These are phyloP conservation scores for Elaeis oleifera DNA, from an alignment of 202 grass and related monocot genomes.

Conservation along the genomic window DNA sequence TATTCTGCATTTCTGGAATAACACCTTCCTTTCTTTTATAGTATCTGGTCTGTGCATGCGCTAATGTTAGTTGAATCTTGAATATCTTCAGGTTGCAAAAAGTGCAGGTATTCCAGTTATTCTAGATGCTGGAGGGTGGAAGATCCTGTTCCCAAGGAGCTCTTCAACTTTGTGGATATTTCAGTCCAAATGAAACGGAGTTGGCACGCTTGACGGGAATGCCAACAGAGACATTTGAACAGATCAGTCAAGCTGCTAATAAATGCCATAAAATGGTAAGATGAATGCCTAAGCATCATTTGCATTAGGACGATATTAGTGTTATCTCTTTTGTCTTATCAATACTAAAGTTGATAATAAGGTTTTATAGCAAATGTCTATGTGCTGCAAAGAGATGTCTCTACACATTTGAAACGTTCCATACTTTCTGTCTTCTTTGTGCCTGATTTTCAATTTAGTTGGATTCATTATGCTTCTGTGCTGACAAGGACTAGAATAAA, in stretches of 20 bases:
- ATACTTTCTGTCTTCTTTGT: too few relatives aligned
- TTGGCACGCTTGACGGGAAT: conserved; percentile 71
- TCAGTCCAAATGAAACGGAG: conserved; percentile 99
- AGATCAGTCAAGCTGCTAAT: conserved; percentile 57
- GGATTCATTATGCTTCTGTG: too few relatives aligned
- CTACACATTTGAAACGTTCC: too few relatives aligned
- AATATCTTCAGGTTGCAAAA: conserved; percentile 63
- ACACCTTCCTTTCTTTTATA: too few relatives aligned
- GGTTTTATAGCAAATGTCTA: too few relatives aligned
- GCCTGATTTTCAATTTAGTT: too few relatives aligned
- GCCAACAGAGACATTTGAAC: conserved; percentile 75
- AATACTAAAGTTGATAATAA: too few relatives aligned
- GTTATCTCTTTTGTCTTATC: too few relatives aligned
- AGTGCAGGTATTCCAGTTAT: conserved; percentile 74
- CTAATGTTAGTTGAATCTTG: conserved; percentile 17
- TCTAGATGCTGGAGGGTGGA: conserved; percentile 88
- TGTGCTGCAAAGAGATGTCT: too few relatives aligned
- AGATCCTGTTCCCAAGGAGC: conserved; percentile 63
- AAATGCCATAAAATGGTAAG: conserved; percentile 74
- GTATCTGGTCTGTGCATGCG: too few relatives aligned
- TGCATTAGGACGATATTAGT: neutral
- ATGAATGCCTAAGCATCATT: conserved; percentile 7
- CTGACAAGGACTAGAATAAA: too few relatives aligned
- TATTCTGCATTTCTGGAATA: too few relatives aligned
- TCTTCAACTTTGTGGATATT: conserved; percentile 70